Evolutionary conservation across 108 stramenopile species (phyloP).

Genomic region (Fistulifera pelliculosa): DNA sequence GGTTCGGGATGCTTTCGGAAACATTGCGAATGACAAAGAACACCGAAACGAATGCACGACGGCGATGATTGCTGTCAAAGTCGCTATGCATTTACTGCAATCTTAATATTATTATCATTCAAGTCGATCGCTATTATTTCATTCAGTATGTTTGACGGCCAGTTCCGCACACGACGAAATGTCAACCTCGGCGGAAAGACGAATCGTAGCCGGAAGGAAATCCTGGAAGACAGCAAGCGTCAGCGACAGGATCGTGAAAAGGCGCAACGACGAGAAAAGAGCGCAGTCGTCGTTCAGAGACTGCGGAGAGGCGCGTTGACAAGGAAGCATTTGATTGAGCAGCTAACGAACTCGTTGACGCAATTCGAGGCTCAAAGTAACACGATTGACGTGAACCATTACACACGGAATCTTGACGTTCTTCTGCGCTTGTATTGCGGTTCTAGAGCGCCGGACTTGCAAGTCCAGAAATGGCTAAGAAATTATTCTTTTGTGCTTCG

Average conservation of each 20-base stretch:
- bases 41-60: too few relatives aligned
- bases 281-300: not conserved
- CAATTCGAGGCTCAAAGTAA: not conserved
- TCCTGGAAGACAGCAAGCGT: not conserved
- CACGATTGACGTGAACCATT: not conserved
- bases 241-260: not conserved
- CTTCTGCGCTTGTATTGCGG: not conserved
- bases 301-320: not conserved
- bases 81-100: too few relatives aligned
- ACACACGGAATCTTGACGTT: not conserved
- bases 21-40: too few relatives aligned
- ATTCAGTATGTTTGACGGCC: slow-evolving; percentile 3
- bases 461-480: not conserved
- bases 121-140: not conserved
- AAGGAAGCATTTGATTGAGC: not conserved
- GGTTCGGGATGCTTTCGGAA: too few relatives aligned
- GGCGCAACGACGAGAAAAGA: not conserved
- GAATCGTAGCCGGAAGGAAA: not conserved
- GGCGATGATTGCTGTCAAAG: too few relatives aligned
- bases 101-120: too few relatives aligned
- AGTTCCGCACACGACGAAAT: not conserved
- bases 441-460: not conserved
- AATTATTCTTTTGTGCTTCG: not conserved
- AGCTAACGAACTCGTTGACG: not conserved
- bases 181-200: not conserved